Percentiles rank a stretch among this genome's conserved stretches.
Conservation (phyloP, 169 alveolate species). For the Plasmodium adleri region DNA sequence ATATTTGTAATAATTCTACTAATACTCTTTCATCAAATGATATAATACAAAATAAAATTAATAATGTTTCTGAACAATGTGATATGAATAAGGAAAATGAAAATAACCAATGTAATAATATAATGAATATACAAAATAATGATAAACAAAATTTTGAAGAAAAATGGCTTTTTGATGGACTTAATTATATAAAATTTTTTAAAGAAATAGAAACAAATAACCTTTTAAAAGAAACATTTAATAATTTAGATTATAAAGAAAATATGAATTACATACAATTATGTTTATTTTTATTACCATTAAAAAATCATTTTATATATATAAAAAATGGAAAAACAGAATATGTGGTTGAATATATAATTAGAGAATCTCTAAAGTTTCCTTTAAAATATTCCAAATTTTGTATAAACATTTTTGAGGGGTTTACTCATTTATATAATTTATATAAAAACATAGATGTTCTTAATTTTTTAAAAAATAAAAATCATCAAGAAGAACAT, state of each 20-base stretch:
- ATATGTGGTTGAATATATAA: slow-evolving; percentile 35
- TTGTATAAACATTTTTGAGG: slow-evolving; percentile 59
- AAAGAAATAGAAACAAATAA: slow-evolving; percentile 46
- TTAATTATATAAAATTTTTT: slow-evolving; percentile 60
- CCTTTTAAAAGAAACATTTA: slow-evolving; percentile 28
- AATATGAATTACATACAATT: slow-evolving; percentile 28
- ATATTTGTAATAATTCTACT: not conserved
- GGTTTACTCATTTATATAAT: slow-evolving; percentile 39
- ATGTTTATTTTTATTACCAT: slow-evolving; percentile 49
- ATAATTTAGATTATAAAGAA: slow-evolving; percentile 30
- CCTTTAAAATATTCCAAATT: slow-evolving; percentile 70
- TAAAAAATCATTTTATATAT: slow-evolving; percentile 48
- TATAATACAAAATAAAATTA: slow-evolving; percentile 4
- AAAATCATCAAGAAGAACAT: slow-evolving; percentile 8
- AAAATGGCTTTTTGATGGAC: slow-evolving; percentile 43
- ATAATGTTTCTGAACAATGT: not conserved
- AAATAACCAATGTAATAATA: not conserved
- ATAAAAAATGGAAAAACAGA: slow-evolving; percentile 48
- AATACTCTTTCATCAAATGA: not conserved
- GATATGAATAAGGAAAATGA: not conserved
- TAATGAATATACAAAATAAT: not conserved
- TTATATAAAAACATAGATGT: slow-evolving; percentile 47
- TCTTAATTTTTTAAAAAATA: slow-evolving; percentile 44
- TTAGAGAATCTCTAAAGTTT: slow-evolving; percentile 69
- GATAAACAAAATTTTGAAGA: slow-evolving; percentile 1